Evolutionary conservation across 495 filamentous ascomycete species (phyloP).

Genomic region (Trichoderma gamsii): DNA sequence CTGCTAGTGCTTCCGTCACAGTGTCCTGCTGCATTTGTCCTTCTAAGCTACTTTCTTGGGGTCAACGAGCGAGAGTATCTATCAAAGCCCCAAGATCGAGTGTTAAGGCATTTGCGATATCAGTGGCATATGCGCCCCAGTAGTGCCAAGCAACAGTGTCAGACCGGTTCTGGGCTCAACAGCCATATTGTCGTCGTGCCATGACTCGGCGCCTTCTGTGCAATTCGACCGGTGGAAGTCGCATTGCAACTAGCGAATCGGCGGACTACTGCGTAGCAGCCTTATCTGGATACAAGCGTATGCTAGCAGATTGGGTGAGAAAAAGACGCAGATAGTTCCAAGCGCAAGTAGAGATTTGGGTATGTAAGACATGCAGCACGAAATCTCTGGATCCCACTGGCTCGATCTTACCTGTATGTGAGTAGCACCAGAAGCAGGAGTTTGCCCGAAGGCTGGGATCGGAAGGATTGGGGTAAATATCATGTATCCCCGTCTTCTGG

Average conservation of each 20-base stretch:
- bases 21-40: no score
- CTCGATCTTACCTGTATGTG: not conserved
- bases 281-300: not conserved
- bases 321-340: not conserved
- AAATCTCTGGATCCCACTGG: not conserved
- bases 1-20: no score
- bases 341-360: not conserved
- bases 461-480: not conserved
- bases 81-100: not conserved
- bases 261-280: not conserved
- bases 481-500: not conserved
- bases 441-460: not conserved
- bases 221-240: not conserved
- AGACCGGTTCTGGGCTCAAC: not conserved
- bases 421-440: not conserved
- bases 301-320: not conserved
- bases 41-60: no score
- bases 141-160: not conserved
- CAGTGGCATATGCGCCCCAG: not conserved
- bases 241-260: conserved; percentile 1
- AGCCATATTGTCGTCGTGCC: not conserved
- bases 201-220: not conserved
- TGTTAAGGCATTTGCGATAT: not conserved
- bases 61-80: no score
- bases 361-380: not conserved